These are phyloP conservation scores for Fusarium illudens DNA, from an alignment of 2,329 filamentous ascomycete genomes.

Conservation along the genomic window DNA sequence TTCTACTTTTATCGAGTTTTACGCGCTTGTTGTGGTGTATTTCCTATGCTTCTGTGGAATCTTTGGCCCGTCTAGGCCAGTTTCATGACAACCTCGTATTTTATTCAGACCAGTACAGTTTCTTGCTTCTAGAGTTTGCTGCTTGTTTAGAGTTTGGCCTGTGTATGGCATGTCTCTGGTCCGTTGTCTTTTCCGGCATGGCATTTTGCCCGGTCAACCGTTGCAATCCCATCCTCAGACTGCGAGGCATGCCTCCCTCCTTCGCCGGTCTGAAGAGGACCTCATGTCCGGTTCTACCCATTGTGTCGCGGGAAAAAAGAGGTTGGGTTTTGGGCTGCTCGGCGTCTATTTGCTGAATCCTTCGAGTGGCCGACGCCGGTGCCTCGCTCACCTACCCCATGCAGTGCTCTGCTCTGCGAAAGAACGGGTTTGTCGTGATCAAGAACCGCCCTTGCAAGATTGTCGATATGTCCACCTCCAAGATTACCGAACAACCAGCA, in stretches of 20 bases:
- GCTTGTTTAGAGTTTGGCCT: too few relatives aligned
- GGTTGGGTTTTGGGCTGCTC: too few relatives aligned
- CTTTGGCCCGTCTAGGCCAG: neutral
- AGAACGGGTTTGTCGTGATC: conserved; percentile 99
- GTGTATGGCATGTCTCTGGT: too few relatives aligned
- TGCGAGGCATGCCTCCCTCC: conserved; percentile 53
- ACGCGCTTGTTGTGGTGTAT: neutral
- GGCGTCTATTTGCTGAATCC: too few relatives aligned
- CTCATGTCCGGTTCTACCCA: too few relatives aligned
- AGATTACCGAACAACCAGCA: too few relatives aligned
- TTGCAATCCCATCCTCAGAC: conserved; percentile 49
- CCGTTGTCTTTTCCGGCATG: conserved; percentile 47
- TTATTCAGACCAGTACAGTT: too few relatives aligned
- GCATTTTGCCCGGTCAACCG: conserved; percentile 49
- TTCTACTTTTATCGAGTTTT: neutral
- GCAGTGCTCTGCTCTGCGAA: conserved; percentile 99
- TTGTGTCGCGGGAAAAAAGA: too few relatives aligned
- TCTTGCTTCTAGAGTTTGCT: too few relatives aligned
- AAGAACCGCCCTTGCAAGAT: conserved; percentile 99
- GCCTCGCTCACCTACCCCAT: conserved; percentile 94
- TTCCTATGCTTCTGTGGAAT: neutral
- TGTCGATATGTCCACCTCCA: too few relatives aligned
- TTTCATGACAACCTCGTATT: neutral
- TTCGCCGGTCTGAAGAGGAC: too few relatives aligned
- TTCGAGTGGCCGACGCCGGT: conserved; percentile 97